Evolutionary conservation across 352 stramenopile species (phyloP).

Genomic region (Pythium aristosporum): DNA sequence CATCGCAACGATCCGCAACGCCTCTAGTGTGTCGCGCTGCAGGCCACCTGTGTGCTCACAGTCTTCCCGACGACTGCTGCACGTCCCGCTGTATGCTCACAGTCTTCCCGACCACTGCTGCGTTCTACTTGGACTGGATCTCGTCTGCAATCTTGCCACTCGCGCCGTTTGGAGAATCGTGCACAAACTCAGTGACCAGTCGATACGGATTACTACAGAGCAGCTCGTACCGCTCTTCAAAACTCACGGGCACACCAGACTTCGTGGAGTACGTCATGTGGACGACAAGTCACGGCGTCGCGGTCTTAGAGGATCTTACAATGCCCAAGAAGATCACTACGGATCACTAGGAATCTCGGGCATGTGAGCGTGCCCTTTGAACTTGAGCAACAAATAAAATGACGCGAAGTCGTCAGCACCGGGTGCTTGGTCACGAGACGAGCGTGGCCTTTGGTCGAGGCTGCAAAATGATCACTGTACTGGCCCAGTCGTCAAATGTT

Average conservation of each 20-base stretch:
- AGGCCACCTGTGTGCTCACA: no score
- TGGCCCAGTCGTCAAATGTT: conserved; percentile 29
- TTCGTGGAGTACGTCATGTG: conserved; percentile 70
- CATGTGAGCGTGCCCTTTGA: conserved; percentile 69
- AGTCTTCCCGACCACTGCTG: conserved; percentile 61
- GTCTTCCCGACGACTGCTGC: no score
- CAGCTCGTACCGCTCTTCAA: conserved; percentile 70
- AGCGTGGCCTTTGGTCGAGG: conserved; percentile 66
- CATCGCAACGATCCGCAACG: conserved; percentile 51
- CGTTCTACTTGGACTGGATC: conserved; percentile 36
- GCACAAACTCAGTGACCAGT: conserved; percentile 51
- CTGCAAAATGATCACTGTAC: conserved; percentile 62
- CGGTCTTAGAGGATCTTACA: conserved; percentile 50
- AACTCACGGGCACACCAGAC: conserved; percentile 52
- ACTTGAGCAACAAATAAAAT: conserved; percentile 56
- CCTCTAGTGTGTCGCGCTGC: conserved; percentile 49
- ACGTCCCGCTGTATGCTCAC: conserved; percentile 69
- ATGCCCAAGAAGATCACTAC: conserved; percentile 52
- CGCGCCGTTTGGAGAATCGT: conserved; percentile 61
- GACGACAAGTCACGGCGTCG: conserved; percentile 40
- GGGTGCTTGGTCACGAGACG: conserved; percentile 47
- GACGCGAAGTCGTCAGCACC: conserved; percentile 65
- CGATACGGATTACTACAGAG: conserved; percentile 61
- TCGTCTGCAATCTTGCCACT: conserved; percentile 21
- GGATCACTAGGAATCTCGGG: conserved; percentile 43